Conservation (phyloP, 2,329 filamentous ascomycete genomes). For the Trichoderma atroviride region DNA sequence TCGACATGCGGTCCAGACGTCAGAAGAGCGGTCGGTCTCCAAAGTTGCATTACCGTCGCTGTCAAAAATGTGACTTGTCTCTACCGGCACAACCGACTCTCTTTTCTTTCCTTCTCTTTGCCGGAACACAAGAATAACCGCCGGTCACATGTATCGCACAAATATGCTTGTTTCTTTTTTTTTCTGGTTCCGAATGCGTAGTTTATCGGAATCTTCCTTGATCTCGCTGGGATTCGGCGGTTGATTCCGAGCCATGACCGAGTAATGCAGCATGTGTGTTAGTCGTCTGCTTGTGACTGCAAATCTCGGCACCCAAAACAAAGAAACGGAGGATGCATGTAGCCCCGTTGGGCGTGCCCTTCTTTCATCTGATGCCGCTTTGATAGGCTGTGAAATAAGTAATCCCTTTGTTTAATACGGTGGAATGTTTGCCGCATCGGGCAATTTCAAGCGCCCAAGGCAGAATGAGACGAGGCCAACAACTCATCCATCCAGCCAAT, state of each 20-base stretch:
- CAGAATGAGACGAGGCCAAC: neutral
- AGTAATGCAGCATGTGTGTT: neutral
- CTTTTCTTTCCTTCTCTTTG: neutral
- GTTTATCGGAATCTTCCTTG: neutral
- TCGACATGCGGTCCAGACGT: constrained; percentile 12
- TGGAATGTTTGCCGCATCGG: neutral
- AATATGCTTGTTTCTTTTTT: neutral
- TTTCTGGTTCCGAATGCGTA: neutral
- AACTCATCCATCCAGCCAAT: neutral
- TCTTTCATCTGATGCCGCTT: neutral
- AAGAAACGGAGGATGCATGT: no score
- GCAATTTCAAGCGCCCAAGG: neutral
- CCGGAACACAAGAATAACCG: neutral
- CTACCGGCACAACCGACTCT: neutral
- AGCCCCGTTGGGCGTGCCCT: neutral
- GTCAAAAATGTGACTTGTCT: neutral
- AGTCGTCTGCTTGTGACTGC: neutral
- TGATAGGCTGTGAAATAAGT: neutral
- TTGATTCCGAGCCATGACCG: constrained; percentile 11
- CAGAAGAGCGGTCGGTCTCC: constrained; percentile 15
- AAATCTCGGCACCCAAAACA: neutral
- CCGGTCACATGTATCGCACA: neutral
- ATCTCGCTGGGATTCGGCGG: neutral
- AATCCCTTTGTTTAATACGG: neutral
- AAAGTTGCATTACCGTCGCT: neutral